Conservation (phyloP, 1,284 basidiomycete species). For the Macrocystidia cucumis region DNA sequence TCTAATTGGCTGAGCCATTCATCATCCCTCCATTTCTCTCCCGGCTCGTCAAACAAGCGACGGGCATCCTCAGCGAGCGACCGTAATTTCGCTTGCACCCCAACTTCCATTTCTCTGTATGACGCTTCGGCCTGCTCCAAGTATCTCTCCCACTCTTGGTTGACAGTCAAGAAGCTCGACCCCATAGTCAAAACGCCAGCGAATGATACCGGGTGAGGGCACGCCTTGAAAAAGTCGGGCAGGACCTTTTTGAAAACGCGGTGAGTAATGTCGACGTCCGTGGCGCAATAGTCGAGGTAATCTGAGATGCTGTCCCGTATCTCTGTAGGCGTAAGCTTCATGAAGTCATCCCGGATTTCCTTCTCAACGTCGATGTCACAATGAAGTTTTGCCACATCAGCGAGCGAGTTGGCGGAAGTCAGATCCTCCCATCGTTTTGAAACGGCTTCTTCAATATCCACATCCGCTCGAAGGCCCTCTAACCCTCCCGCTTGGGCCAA, state of each 20-base stretch:
- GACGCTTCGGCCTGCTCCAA: constrained; percentile 71
- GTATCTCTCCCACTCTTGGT: constrained; percentile 86
- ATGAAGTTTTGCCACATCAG: constrained; percentile 88
- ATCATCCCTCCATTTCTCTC: constrained; percentile 62
- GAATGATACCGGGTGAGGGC: constrained; percentile 92
- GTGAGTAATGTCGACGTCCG: constrained; percentile 83
- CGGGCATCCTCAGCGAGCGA: constrained; percentile 63
- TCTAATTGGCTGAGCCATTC: constrained; percentile 91
- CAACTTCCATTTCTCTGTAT: constrained; percentile 71
- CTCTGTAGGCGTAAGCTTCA: constrained; percentile 52
- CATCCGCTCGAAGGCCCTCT: constrained; percentile 11
- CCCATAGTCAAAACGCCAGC: constrained; percentile 92
- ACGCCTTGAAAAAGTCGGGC: constrained; percentile 79
- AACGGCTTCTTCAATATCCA: constrained; percentile 29
- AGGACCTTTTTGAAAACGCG: constrained; percentile 76
- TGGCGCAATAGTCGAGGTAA: constrained; percentile 86
- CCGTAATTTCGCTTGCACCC: constrained; percentile 62
- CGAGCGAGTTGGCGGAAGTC: constrained; percentile 88
- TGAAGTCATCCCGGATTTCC: constrained; percentile 73
- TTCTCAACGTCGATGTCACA: constrained; percentile 83
- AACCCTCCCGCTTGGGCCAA: constrained; percentile 12
- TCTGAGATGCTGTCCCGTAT: constrained; percentile 65
- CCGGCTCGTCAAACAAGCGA: constrained; percentile 20
- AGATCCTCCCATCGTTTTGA: constrained; percentile 86
- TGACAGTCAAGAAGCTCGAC: constrained; percentile 86